Base-by-base conservation (phyloP, 306 rosid species). In the Coriaria nepalensis region DNA sequence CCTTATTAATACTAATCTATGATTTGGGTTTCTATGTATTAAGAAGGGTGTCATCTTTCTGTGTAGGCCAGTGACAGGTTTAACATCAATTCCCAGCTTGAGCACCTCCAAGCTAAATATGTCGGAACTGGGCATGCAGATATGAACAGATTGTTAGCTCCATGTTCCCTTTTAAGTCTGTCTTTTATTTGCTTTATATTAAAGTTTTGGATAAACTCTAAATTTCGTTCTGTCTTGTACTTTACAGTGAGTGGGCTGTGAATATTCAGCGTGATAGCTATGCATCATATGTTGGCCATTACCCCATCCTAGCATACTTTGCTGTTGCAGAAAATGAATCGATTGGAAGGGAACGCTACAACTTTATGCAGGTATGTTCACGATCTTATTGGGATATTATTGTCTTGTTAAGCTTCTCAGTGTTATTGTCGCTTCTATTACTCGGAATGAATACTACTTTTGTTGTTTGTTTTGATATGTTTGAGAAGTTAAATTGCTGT, bases 101-200 rank as follows among this genome's bases (percentile, higher is more conserved):
- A 90, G 59, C 95, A 84, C 52, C 95, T 84, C 13, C 95, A 81
- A 72, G 95, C 95, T 34, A 90, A 84, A 71, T 90, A 90, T 50
- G 94, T 90, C n/a, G 95, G 95, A 55, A 90, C 97, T 6, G 97
- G 94, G 6, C 97, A 84, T 56, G 95, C 95, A 6, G 95, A 90
- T 58, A 44, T 90, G 68, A 78, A 73, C 62, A 81, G 97, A 90
- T 90, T 81, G 87, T 82, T 33, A 53, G 94, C 59, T 32, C 60
- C 33, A 35, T 6, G 8, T 1, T 44, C 47, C 32, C 10, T 45
- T 20, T 5, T 6, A 35, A 54, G 37, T 0, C 15, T 41, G 20
- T 10, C 37, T 40, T 46, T 36, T 2, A 9, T 5, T 10, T 7
- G 14, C 15, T 8, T 42, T 37, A 33, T 12, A 7, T 45, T 13